These are phyloP conservation scores for Boletellus deceptivus DNA, from an alignment of 1,284 basidiomycete genomes.

Conservation along the genomic window DNA sequence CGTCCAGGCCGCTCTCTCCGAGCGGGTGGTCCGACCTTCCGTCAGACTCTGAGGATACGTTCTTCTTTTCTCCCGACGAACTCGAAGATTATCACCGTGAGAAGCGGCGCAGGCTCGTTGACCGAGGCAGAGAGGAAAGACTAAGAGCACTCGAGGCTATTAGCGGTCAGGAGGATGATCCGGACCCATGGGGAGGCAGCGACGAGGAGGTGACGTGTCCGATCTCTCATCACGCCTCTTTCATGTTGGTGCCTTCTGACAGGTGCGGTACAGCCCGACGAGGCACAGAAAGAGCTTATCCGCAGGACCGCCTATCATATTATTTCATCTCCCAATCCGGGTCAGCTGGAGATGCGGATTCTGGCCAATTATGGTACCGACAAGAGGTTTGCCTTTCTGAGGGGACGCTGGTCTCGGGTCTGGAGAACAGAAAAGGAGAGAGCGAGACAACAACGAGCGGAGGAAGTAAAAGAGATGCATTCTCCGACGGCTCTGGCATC, in stretches of 20 bases:
- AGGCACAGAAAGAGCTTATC: constrained; percentile 66
- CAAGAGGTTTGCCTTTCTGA: constrained; percentile 72
- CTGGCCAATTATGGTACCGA: constrained; percentile 78
- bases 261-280: constrained; percentile 55
- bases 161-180: constrained; percentile 40
- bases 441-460: constrained; percentile 28
- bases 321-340: constrained; percentile 65
- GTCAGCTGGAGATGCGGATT: constrained; percentile 83
- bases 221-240: no score
- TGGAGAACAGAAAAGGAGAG: constrained; percentile 58
- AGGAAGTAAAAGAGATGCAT: constrained; percentile 13
- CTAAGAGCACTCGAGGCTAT: constrained; percentile 54
- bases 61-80: constrained; percentile 70
- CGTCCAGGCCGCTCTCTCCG: constrained; percentile 39
- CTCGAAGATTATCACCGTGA: constrained; percentile 61
- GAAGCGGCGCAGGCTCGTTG: constrained; percentile 63
- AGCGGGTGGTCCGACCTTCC: constrained; percentile 79
- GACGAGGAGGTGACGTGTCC: constrained; percentile 63
- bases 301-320: constrained; percentile 70
- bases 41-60: constrained; percentile 80
- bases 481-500: constrained; percentile 20
- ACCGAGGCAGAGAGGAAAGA: constrained; percentile 60
- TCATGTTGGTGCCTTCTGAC: constrained; percentile 12
- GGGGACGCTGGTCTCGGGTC: constrained; percentile 64
- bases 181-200: constrained; percentile 62